phyloP scores from a whole-genome alignment of 129 eudicot species.

The Scalesia atractyloides region DNA sequence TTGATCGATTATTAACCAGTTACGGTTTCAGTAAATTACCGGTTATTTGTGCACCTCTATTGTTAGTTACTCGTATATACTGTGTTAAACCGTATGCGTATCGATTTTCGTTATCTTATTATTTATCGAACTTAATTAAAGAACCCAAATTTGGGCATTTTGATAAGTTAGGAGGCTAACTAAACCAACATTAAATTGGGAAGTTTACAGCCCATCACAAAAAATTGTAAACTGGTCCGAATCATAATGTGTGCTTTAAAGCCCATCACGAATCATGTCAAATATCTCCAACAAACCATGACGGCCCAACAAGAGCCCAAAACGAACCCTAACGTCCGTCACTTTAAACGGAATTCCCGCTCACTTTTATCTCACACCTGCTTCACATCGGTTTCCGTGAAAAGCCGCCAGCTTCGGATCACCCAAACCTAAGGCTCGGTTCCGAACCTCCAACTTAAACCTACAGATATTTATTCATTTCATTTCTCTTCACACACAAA shows the following conservation, averaged over 20 bases:
- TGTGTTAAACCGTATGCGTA: not conserved
- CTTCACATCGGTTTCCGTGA: constrained; percentile 33
- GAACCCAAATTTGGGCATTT: not conserved
- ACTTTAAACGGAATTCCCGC: constrained; percentile 34
- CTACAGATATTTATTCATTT: constrained; percentile 30
- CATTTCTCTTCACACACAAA: constrained; percentile 16
- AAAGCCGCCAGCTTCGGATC: constrained; percentile 12
- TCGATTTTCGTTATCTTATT: not conserved
- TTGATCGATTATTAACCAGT: too few species aligned
- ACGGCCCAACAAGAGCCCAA: not conserved
- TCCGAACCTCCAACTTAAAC: constrained; percentile 18
- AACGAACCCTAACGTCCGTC: constrained; percentile 42
- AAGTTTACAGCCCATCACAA: too few species aligned
- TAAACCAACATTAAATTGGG: too few species aligned
- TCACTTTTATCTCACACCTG: constrained; percentile 1
- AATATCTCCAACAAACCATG: not conserved
- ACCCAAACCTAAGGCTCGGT: constrained; percentile 27
- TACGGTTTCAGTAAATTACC: too few species aligned
- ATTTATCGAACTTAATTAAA: not conserved
- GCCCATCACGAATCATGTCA: not conserved
- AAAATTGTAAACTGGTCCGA: not conserved
- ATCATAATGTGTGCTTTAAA: not conserved
- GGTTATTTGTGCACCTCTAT: too few species aligned
- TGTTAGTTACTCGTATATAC: too few species aligned
- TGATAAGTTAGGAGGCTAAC: not conserved